A percentile compares a stretch with the other conserved stretches of the same genome.
phyloP scores from a whole-genome alignment of 2,329 filamentous ascomycete species.

The Hypoxylon sp. region DNA sequence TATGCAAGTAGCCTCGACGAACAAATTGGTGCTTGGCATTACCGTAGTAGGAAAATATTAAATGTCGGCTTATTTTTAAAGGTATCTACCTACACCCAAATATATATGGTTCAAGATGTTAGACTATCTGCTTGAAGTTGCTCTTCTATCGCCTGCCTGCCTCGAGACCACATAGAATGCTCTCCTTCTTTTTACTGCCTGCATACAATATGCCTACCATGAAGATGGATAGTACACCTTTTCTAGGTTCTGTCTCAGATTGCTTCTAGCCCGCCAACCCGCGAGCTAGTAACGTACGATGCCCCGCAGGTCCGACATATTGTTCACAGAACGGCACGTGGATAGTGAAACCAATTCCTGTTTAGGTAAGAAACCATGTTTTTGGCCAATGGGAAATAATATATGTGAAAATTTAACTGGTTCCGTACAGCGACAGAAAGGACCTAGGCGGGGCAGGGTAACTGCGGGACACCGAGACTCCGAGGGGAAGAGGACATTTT shows the following conservation, averaged over 20 bases:
- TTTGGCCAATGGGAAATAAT: conserved; percentile 36
- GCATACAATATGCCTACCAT: no score
- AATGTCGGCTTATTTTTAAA: not conserved
- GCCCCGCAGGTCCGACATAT: conserved; percentile 21
- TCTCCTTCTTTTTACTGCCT: no score
- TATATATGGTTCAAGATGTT: not conserved
- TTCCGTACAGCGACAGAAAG: conserved; percentile 11
- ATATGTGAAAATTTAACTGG: conserved; percentile 19
- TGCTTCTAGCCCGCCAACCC: conserved; percentile 6
- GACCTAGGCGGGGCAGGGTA: conserved; percentile 22
- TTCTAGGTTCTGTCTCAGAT: not conserved
- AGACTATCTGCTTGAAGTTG: not conserved
- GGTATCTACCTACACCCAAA: not conserved
- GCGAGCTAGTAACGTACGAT: conserved; percentile 36
- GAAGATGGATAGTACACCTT: not conserved
- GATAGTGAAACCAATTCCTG: conserved; percentile 28
- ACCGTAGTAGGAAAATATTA: not conserved
- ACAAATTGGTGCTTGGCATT: not conserved
- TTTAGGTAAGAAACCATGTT: conserved; percentile 39
- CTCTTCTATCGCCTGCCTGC: not conserved
- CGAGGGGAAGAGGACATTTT: conserved; percentile 11
- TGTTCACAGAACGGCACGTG: conserved; percentile 27
- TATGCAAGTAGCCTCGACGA: no score
- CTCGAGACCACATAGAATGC: not conserved
- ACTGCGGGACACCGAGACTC: conserved; percentile 40